Percentiles rank a stretch among this genome's conserved stretches.
These are phyloP conservation scores for Rheum nobile DNA, from an alignment of 148 eudicot species.

Conservation along the genomic window DNA sequence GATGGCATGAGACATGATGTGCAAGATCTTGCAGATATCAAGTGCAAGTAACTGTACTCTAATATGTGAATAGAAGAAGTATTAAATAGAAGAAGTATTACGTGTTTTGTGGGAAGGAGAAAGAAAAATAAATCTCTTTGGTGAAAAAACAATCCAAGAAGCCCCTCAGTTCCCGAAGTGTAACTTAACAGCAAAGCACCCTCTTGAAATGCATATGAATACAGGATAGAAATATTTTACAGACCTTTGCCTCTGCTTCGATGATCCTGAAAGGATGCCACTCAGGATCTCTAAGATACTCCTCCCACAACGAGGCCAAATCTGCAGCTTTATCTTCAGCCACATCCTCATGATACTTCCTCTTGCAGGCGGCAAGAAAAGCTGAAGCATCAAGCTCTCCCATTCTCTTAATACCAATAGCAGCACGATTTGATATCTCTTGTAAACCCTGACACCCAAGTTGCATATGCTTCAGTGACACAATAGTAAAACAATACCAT, in stretches of 20 bases:
- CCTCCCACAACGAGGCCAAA: conserved; percentile 82
- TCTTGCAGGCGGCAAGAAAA: conserved; percentile 60
- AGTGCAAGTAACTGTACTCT: background rate
- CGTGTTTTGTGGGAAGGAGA: background rate
- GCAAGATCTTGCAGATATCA: background rate
- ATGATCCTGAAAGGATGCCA: conserved; percentile 87
- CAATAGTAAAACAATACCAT: background rate
- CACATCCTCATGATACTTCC: conserved; percentile 41
- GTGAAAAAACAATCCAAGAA: background rate
- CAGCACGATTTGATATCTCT: conserved; percentile 37
- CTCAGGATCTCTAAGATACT: conserved; percentile 77
- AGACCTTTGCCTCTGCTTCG: conserved; percentile 12
- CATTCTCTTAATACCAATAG: conserved; percentile 77
- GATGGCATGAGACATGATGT: background rate
- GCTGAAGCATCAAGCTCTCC: conserved; percentile 76
- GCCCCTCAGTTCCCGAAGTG: background rate
- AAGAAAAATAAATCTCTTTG: background rate
- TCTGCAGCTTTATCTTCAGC: conserved; percentile 85
- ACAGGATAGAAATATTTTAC: background rate
- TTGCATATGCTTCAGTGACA: background rate
- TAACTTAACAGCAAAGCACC: background rate
- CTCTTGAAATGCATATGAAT: background rate
- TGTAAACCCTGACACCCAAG: conserved; percentile 49
- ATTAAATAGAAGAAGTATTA: background rate
- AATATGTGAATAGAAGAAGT: background rate